Evolutionary conservation across 2,329 filamentous ascomycete genomes (phyloP).

Genomic region (Penicillium capsulatum): DNA sequence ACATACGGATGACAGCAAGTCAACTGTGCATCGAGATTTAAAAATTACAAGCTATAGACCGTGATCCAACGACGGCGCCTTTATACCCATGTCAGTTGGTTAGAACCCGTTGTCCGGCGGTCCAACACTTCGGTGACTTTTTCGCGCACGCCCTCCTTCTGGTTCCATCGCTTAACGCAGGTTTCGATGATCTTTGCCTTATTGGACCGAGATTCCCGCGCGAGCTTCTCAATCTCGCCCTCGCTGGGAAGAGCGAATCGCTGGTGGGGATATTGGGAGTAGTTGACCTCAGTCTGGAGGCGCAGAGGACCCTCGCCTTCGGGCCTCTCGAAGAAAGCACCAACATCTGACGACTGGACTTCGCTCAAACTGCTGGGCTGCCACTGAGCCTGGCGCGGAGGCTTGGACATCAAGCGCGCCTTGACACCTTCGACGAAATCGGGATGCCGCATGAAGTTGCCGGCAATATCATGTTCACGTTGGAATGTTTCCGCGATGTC

Average conservation of each 20-base stretch:
- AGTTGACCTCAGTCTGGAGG: slow-evolving; percentile 61
- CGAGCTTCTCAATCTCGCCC: slow-evolving; percentile 45
- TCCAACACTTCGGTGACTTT: slow-evolving; percentile 65
- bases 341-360: slow-evolving; percentile 56
- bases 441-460: slow-evolving; percentile 81
- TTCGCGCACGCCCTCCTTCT: slow-evolving; percentile 65
- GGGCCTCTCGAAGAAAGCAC: slow-evolving; percentile 64
- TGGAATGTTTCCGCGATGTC: slow-evolving; percentile 78
- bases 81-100: slow-evolving; percentile 37
- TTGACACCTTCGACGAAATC: slow-evolving; percentile 94
- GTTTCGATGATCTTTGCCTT: slow-evolving; percentile 56
- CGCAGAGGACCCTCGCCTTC: slow-evolving; percentile 48
- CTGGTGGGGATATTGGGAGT: slow-evolving; percentile 67
- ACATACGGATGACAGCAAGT: slow-evolving; percentile 11
- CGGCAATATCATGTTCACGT: slow-evolving; percentile 78
- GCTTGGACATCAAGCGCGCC: slow-evolving; percentile 70
- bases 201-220: slow-evolving; percentile 40
- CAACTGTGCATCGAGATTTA: slow-evolving; percentile 6
- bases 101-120: slow-evolving; percentile 55
- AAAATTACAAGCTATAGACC: slow-evolving; percentile 22
- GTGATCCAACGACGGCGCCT: slow-evolving; percentile 5
- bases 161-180: slow-evolving; percentile 56
- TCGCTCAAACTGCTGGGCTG: slow-evolving; percentile 67
- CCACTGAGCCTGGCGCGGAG: slow-evolving; percentile 66
- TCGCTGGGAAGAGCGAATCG: slow-evolving; percentile 71